A percentile compares a stretch with the other conserved stretches of the same genome.
These are phyloP conservation scores for Penicillium steckii DNA, from an alignment of 495 filamentous ascomycete species.

Conservation along the genomic window DNA sequence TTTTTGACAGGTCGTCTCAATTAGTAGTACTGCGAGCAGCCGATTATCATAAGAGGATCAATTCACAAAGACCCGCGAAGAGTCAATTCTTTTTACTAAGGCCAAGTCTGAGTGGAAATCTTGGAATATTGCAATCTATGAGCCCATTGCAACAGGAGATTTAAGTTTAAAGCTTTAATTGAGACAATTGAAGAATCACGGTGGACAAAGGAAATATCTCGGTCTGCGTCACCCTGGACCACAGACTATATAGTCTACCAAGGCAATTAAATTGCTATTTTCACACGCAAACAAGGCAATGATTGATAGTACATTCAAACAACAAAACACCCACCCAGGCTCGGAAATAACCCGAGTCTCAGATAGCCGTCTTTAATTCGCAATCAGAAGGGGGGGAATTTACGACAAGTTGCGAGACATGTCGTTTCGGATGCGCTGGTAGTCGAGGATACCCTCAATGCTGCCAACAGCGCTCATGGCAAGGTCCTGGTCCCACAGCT, in stretches of 20 bases:
- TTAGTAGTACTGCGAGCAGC: no score
- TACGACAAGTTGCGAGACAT: conserved; percentile 77
- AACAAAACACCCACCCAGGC: conserved; percentile 13
- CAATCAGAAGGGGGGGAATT: conserved; percentile 17
- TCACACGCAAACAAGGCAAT: conserved; percentile 37
- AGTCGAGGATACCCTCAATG: conserved; percentile 90
- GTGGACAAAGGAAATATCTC: conserved; percentile 28
- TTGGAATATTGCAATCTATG: no score
- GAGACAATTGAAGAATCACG: not conserved
- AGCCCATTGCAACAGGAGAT: no score
- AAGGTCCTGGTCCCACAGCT: conserved; percentile 95
- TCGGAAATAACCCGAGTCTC: conserved; percentile 3
- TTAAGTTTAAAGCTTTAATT: not conserved
- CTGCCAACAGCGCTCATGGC: conserved; percentile 88
- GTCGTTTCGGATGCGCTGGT: conserved; percentile 81
- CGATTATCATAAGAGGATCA: no score
- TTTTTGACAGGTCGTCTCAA: no score
- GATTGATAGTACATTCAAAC: conserved; percentile 40
- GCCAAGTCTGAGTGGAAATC: no score
- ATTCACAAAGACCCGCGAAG: no score
- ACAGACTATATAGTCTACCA: conserved; percentile 37
- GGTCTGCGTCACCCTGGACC: conserved; percentile 17
- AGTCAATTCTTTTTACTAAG: no score
- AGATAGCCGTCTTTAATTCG: conserved; percentile 24
- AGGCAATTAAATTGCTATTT: conserved; percentile 38